Evolutionary conservation across 2,329 filamentous ascomycete species (phyloP), one percentile per base, ranked within the genome.

Genomic region (Hypoxylon sp.): DNA sequence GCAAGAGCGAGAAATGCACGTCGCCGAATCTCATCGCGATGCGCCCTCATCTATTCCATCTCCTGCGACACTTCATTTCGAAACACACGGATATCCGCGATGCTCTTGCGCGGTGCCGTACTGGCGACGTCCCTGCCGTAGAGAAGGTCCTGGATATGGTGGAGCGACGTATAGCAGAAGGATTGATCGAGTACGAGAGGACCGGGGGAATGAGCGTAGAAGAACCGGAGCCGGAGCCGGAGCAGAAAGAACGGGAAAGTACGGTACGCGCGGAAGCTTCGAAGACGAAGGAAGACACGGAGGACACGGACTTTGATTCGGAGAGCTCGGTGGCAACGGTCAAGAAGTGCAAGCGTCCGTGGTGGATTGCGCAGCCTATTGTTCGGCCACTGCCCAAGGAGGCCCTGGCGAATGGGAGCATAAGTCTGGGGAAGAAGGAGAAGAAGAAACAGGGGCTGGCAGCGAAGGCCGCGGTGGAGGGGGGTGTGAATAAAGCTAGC

Each of bases 21-120:
- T 81, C 80, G 76, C 88, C 82, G 3, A 98, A 96, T 78, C 84
- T 97, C 52, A 85, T 87, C 10, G 90, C 90, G 35, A 93, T 98
- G 86, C 94, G 98, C 80, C 90, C 94, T 0, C 96, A 99, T 80
- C 87, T 98, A 47, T 99, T 99, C 84, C 92, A 97, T 78, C 87
- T 99, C 26, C 87, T 98, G 22, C 88, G 95, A 14, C 90, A 95
- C 33, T 87, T 98, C 24, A 90, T 99, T 35, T 85, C 90, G 1
- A 87, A 86, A 69, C 92, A 98, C 80, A 94, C 93, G 24, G 87
- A 96, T 72, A 90, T 98, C 33, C 89, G 96, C 33, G 94, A 98
- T 77, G 88, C 91, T n/a, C 86, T 99, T 1, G 94, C 93, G 0
- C 85, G 85, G 67, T 88, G 86, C 14, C 83, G 86, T 19, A 84